Evolutionary conservation across 768 basidiomycete genomes (phyloP), one percentile per base, ranked within the genome.

Genomic region (Boletus huronensis): DNA sequence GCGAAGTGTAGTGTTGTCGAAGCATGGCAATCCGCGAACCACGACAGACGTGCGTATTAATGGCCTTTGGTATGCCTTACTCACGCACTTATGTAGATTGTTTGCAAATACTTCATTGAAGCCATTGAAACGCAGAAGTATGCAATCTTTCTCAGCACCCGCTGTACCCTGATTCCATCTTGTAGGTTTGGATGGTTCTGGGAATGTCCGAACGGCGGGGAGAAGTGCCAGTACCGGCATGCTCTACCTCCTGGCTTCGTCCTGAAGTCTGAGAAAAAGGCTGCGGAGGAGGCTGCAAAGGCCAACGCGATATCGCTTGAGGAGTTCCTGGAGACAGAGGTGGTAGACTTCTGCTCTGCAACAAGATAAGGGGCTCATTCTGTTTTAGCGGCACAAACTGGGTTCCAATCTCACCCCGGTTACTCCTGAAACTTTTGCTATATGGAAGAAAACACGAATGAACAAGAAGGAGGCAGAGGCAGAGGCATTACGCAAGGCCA

Each of bases 291-390:
- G 14, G 93, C 90, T 3, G 92, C 89, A 25, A 95, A 93, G 72
- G 87, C 89, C 5, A 88, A 90, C 54, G 76, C 79, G 47, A 98
- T 99, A 68, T 93, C 90, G 61, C 62, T 99, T 36, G 97, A 98
- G 69, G 97, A 98, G 61, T 99, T 99, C 77, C 70, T 99, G 53
- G 97, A 99, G 75, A 92, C 93, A 47, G 96, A 98, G 85, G 94
- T 93, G 85, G 94, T 93, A 62, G 52, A 78, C 62, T 36, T n/a
- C 23, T 19, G n/a, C 23, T 38, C 21, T 25, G 8, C 32, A 32
- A 28, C 6, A 21, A 41, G 32, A 32, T 25, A 4, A 36, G 25
- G 41, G 26, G 16, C 47, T 55, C 23, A 61, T 49, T 39, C 41
- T 57, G 38, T 48, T 40, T 41, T 61, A 96, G 93, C 86, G 97